phyloP scores from a whole-genome alignment of 2,329 filamentous ascomycete species.

The Dendrostoma leiphaemia region DNA sequence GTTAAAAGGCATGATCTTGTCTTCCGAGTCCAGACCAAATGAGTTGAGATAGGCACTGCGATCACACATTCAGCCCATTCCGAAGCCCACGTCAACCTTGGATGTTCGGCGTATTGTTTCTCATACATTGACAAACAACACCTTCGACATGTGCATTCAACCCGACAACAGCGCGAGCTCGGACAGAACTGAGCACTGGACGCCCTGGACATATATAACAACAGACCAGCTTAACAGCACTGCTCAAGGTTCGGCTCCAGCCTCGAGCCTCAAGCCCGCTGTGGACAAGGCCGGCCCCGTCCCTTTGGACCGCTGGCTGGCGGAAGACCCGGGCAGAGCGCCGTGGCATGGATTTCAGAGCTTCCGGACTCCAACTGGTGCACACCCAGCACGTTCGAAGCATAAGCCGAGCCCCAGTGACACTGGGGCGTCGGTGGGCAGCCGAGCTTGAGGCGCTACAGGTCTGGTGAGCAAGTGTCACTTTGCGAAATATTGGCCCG shows the following conservation, averaged over 20 bases:
- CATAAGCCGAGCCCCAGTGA: not conserved
- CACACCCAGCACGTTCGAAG: not conserved
- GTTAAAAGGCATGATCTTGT: no score
- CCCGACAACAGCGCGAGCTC: not conserved
- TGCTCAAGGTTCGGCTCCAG: no score
- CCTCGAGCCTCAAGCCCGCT: not conserved
- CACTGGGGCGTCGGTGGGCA: not conserved
- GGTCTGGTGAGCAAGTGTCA: no score
- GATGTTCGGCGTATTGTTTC: no score
- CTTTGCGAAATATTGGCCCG: no score
- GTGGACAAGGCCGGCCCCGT: not conserved
- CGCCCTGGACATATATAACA: not conserved
- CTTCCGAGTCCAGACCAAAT: no score
- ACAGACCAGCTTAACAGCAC: no score
- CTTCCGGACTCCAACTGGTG: not conserved
- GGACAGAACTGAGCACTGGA: not conserved
- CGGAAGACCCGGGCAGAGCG: not conserved
- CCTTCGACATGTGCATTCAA: not conserved
- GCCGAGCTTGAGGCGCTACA: no score
- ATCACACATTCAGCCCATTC: no score
- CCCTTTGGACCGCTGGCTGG: conserved; percentile 5
- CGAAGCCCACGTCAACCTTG: no score
- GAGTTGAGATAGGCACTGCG: no score
- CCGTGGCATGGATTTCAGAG: not conserved
- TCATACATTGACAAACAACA: not conserved